Base-by-base conservation (phyloP, 225 moss, liverwort and hornwort species). In the Thuidium tamariscinum region DNA sequence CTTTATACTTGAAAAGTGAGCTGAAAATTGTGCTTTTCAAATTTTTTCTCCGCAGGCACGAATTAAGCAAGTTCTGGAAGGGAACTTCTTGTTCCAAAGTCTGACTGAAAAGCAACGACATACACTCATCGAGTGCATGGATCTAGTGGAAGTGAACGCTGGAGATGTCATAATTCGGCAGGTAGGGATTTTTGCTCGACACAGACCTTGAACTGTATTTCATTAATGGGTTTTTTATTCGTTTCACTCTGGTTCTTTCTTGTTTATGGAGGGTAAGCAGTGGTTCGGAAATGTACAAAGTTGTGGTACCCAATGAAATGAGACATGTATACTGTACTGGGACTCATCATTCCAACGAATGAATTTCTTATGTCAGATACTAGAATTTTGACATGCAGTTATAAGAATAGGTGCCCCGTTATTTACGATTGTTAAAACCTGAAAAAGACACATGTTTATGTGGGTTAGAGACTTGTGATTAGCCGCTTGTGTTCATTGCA, bases 1-100 rank as follows among this genome's bases (percentile, higher is more conserved):
- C 8, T 69, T 29, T 6, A 2, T 36, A 6, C 30, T 36, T 2
- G 5, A 32, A 3, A 56, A 68, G 19, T 68, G 46, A 36, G 27
- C 6, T 63, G 34, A 42, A n/a, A 80, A 12, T 36, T 18, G 49
- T n/a, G 29, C 3, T 36, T 62, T 60, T 7, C 11, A 32, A 11
- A 26, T 26, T 6, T 4, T 26, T 59, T 65, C 39, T 41, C 42
- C 51, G 46, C 91, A 94, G 94, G 93, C 87, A 74, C 90, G 91
- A 68, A 94, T 94, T 26, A 89, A 84, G 86, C 80, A 80, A 76
- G 91, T 89, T 42, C 49, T 94, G 36, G 89, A 92, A 77, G 90
- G 88, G 16, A 94, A 94, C 46, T 93, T 94, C 34, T 87, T 94
- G 72, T 94, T 94, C 32, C 89, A 92, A 87, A 82, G 91, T 81